These are phyloP conservation scores for Cornus suecica DNA, from an alignment of 148 eudicot species.

Conservation along the genomic window DNA sequence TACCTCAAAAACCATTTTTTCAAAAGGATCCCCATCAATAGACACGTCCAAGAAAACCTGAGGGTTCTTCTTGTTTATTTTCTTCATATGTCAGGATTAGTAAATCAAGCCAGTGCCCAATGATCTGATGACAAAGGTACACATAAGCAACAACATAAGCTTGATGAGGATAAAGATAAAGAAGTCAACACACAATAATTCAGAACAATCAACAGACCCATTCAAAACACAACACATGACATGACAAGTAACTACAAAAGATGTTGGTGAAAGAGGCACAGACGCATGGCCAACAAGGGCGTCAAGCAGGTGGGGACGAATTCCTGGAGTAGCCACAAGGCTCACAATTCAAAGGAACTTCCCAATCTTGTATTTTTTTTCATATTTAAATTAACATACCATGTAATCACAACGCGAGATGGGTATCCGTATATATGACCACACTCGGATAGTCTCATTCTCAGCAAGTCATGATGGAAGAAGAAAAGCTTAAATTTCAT, in stretches of 20 bases:
- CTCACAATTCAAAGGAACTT: neutral
- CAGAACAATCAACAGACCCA: neutral
- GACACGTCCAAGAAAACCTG: constrained; percentile 76
- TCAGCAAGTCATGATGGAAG: too few relatives aligned
- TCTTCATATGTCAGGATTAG: constrained; percentile 6
- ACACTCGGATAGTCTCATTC: too few relatives aligned
- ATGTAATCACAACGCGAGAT: too few relatives aligned
- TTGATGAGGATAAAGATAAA: neutral
- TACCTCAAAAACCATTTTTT: constrained; percentile 92
- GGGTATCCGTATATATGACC: too few relatives aligned
- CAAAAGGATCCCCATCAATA: constrained; percentile 84
- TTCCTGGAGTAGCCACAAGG: too few relatives aligned
- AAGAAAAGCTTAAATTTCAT: too few relatives aligned
- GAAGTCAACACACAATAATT: neutral
- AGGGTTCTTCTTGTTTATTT: constrained; percentile 60
- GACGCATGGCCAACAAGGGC: neutral
- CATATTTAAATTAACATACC: too few relatives aligned
- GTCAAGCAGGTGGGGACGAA: neutral
- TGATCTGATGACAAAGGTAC: constrained; percentile 13
- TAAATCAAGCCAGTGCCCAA: constrained; percentile 19
- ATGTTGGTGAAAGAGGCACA: neutral
- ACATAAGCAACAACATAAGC: neutral
- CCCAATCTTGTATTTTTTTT: neutral
- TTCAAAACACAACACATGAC: neutral
- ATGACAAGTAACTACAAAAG: neutral